These are phyloP conservation scores for Botrytis deweyae DNA, from an alignment of 2,329 filamentous ascomycete species.

Conservation along the genomic window DNA sequence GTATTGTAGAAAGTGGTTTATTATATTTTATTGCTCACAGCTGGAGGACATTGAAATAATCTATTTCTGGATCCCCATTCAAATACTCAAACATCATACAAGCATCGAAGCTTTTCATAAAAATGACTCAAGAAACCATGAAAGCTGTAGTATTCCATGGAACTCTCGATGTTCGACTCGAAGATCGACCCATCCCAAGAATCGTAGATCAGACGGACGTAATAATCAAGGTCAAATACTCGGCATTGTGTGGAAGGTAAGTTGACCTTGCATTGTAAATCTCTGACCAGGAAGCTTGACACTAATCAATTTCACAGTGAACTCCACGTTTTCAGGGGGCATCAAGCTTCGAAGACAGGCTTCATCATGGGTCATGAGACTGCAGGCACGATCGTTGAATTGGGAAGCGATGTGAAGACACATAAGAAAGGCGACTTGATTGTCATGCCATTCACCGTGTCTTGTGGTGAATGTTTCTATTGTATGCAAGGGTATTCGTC, in stretches of 20 bases:
- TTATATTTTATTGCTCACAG: not conserved
- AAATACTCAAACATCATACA: not conserved
- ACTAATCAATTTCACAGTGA: constrained; percentile 55
- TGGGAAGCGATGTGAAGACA: constrained; percentile 65
- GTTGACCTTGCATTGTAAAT: constrained; percentile 37
- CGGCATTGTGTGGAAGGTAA: constrained; percentile 85
- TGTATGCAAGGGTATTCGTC: constrained; percentile 76
- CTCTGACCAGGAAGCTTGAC: not conserved
- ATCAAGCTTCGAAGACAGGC: constrained; percentile 64
- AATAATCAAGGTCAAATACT: constrained; percentile 78
- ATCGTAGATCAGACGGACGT: constrained; percentile 71
- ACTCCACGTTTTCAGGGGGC: constrained; percentile 80
- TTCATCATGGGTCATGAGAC: constrained; percentile 80
- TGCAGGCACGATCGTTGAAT: constrained; percentile 69
- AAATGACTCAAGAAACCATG: constrained; percentile 58
- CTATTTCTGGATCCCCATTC: not conserved
- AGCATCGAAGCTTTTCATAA: not conserved
- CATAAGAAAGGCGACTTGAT: constrained; percentile 74
- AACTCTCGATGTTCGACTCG: constrained; percentile 46
- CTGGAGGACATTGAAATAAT: too few species aligned
- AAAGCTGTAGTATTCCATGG: constrained; percentile 86
- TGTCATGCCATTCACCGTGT: constrained; percentile 80
- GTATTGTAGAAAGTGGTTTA: not conserved
- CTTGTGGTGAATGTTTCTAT: constrained; percentile 79
- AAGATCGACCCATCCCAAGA: constrained; percentile 76